Evolutionary conservation across 371 early-diverging fungal genomes (phyloP), one percentile per base, ranked within the genome.

Genomic region (Lichtheimia ornata): DNA sequence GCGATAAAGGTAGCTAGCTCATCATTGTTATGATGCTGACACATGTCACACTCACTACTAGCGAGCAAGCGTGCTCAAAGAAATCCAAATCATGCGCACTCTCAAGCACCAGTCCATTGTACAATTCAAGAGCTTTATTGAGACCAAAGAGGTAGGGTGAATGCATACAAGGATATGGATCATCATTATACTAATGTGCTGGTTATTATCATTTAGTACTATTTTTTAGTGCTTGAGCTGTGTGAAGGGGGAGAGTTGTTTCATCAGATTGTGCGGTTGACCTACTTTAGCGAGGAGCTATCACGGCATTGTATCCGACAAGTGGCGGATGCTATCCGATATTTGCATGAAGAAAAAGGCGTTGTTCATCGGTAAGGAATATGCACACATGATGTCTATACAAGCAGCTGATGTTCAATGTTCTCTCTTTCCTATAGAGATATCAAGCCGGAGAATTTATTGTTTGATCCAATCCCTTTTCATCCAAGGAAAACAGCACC

Each of bases 361-460:
- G 88, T 97, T 47, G 92, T 95, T 12, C 97, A 97, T 70, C 87
- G 97, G 75, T 75, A 66, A 53, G 43, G 17, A 22, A 24, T 81
- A 47, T 47, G 47, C 47, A 47, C 35, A 47, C 47, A 47, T 47
- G 47, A 47, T 18, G 5, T 0, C 2, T 5, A 35, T 35, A 35
- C 1, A 35, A 35, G 35, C 35, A 35, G 35, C 35, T 50, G 94
- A 94, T 52, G 93, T 93, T 72, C 72, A 94, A 27, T 93, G 91
- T 61, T 87, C 92, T 72, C 7, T 18, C n/a, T n/a, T 41, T 25
- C n/a, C 14, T 53, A 14, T 55, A 75, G 87, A 57, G 98, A 98
- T 70, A 91, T 98, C 64, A 99, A 99, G 75, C 94, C 94, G 30
- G 99, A 99, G 70, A 99, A 99, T 73, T 83, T 94, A 62, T 73